Evolutionary conservation across 1,284 basidiomycete genomes (phyloP).

Genomic region (Ustilago bromivora): DNA sequence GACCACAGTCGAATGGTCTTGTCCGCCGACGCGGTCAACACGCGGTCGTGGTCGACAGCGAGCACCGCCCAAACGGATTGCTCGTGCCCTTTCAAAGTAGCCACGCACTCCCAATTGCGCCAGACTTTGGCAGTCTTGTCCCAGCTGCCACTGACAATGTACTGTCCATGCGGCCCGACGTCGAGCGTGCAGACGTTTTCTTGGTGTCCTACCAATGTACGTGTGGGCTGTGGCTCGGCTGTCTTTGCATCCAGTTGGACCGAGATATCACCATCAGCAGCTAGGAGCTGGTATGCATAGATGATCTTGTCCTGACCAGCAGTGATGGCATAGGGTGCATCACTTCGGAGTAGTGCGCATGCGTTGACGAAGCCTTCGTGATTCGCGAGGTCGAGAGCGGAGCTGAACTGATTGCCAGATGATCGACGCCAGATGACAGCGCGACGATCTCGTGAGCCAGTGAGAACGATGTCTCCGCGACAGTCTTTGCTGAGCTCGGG

Average conservation of each 20-base stretch:
- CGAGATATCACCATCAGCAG: constrained; percentile 17
- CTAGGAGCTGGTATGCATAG: constrained; percentile 57
- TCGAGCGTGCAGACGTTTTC: constrained; percentile 91
- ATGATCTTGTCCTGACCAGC: constrained; percentile 66
- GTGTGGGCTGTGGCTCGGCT: constrained; percentile 28
- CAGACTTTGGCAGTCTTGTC: constrained; percentile 97
- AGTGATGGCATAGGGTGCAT: constrained; percentile 48
- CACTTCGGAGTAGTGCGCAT: constrained; percentile 32
- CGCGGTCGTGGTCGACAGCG: constrained; percentile 78
- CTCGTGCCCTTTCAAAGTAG: constrained; percentile 85
- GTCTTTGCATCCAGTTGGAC: constrained; percentile 37
- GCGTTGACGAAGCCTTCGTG: constrained; percentile 67
- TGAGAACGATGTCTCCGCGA: constrained; percentile 49
- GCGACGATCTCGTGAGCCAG: constrained; percentile 54
- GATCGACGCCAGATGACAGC: constrained; percentile 52
- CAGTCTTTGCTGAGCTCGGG: constrained; percentile 29
- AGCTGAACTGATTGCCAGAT: constrained; percentile 48
- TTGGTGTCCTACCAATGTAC: constrained; percentile 77
- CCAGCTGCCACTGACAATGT: constrained; percentile 94
- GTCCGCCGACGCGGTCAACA: constrained; percentile 93
- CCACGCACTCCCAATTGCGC: constrained; percentile 78
- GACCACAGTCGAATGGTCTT: constrained; percentile 91
- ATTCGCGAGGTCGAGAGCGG: constrained; percentile 40
- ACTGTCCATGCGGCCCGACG: constrained; percentile 39
- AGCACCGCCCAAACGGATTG: constrained; percentile 95